These are phyloP conservation scores for Arthrocladium fulminans DNA, from an alignment of 2,329 filamentous ascomycete genomes.

Conservation along the genomic window DNA sequence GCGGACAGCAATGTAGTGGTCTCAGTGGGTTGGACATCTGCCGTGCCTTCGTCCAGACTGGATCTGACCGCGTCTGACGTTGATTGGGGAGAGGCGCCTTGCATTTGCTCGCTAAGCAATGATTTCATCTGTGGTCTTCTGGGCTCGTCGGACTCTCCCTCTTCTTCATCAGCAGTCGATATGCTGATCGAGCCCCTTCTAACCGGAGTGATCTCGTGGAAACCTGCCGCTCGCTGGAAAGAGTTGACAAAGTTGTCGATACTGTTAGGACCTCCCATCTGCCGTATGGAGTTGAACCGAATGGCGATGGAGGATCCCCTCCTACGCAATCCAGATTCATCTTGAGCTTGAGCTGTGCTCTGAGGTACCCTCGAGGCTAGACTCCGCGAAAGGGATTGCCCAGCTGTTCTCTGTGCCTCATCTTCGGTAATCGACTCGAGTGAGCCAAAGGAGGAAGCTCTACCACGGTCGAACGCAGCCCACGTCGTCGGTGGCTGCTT, in stretches of 20 bases:
- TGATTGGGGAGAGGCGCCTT: constrained; percentile 15
- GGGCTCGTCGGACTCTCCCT: constrained; percentile 25
- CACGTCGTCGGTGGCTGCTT: constrained; percentile 21
- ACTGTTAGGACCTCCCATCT: constrained; percentile 85
- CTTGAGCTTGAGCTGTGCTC: constrained; percentile 1
- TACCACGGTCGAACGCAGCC: constrained; percentile 26
- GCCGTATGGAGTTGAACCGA: constrained; percentile 42
- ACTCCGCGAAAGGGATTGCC: neutral
- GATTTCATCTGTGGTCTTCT: constrained; percentile 11
- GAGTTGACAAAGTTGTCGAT: constrained; percentile 88
- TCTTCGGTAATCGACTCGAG: constrained; percentile 24
- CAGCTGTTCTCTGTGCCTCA: constrained; percentile 17
- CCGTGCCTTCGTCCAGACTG: constrained; percentile 23
- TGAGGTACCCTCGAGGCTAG: constrained; percentile 3
- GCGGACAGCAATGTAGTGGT: constrained; percentile 19
- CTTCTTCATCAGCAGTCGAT: constrained; percentile 44
- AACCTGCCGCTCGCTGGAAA: constrained; percentile 83
- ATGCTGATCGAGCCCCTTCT: constrained; percentile 66
- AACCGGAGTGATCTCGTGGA: constrained; percentile 71
- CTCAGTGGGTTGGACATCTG: constrained; percentile 19
- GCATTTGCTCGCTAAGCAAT: neutral
- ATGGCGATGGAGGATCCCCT: constrained; percentile 35
- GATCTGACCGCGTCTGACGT: constrained; percentile 22
- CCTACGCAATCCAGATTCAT: constrained; percentile 18
- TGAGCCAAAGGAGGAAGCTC: constrained; percentile 25